A percentile compares a stretch with the other conserved stretches of the same genome.
Evolutionary conservation across 2,329 filamentous ascomycete genomes (phyloP).

Genomic region (Ploettnerulaceae sp.): DNA sequence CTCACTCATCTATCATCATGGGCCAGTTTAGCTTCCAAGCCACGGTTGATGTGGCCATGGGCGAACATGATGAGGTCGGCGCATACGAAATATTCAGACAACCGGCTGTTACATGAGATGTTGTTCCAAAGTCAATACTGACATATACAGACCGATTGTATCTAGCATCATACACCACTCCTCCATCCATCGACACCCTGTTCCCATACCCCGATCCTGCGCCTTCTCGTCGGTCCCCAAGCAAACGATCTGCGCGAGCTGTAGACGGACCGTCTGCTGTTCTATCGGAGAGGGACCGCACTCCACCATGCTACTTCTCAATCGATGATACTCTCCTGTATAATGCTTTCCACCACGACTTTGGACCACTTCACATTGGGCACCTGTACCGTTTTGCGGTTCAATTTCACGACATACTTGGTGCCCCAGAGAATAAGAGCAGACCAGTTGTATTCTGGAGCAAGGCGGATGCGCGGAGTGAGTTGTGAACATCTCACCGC

Average conservation of each 20-base stretch:
- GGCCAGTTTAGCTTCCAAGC: slow-evolving; percentile 17
- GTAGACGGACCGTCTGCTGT: slow-evolving; percentile 51
- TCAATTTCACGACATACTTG: slow-evolving; percentile 90
- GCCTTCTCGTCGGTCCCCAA: slow-evolving; percentile 58
- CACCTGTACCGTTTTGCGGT: slow-evolving; percentile 96
- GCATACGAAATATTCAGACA: slow-evolving; percentile 10
- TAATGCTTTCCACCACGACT: slow-evolving; percentile 98
- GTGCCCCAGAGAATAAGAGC: slow-evolving; percentile 83
- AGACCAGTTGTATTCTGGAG: slow-evolving; percentile 95
- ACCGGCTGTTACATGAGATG: slow-evolving; percentile 3
- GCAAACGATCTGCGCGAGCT: slow-evolving; percentile 66
- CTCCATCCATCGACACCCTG: slow-evolving; percentile 73
- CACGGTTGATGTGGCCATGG: slow-evolving; percentile 16
- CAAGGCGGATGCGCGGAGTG: slow-evolving; percentile 83
- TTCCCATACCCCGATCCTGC: slow-evolving; percentile 71
- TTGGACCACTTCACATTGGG: slow-evolving; percentile 94
- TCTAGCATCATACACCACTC: slow-evolving; percentile 81
- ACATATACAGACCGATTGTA: slow-evolving; percentile 77
- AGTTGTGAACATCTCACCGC: slow-evolving; percentile 36
- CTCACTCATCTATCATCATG: slow-evolving; percentile 23
- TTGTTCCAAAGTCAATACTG: slow-evolving; percentile 33
- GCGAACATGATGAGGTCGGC: slow-evolving; percentile 13
- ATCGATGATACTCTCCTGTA: slow-evolving; percentile 90
- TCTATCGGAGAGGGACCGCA: slow-evolving; percentile 43
- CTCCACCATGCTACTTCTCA: slow-evolving; percentile 86